Evolutionary conservation across 1,139 yeast species (phyloP).

Genomic region (Ogataea hybrid): DNA sequence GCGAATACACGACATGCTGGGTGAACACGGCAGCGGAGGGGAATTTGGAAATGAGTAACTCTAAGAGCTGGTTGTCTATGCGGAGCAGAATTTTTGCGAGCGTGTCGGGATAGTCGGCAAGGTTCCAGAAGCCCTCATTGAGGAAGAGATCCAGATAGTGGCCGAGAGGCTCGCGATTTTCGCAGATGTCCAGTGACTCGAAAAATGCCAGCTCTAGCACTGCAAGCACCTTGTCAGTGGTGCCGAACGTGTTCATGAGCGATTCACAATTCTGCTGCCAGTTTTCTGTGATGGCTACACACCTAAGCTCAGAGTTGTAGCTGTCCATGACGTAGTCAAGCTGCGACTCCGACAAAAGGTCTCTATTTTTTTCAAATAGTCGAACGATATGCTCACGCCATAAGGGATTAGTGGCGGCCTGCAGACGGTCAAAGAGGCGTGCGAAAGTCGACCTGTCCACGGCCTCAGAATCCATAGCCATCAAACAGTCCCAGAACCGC

Average conservation of each 20-base stretch:
- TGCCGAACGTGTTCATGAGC: constrained; percentile 48
- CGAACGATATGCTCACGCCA: constrained; percentile 8
- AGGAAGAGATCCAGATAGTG: constrained; percentile 1
- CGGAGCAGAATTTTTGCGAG: constrained; percentile 1
- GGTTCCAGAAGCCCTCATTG: constrained; percentile 2
- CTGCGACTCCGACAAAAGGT: constrained; percentile 18
- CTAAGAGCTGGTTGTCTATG: background rate
- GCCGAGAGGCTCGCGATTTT: background rate
- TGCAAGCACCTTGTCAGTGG: constrained; percentile 21
- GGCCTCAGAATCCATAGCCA: background rate
- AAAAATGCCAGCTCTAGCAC: constrained; percentile 4
- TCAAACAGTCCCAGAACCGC: constrained; percentile 20
- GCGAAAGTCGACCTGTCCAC: background rate
- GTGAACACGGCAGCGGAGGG: background rate
- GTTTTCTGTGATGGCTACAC: constrained; percentile 50
- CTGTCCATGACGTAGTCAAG: constrained; percentile 28
- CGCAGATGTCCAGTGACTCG: constrained; percentile 1
- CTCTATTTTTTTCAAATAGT: constrained; percentile 5
- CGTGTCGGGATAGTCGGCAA: background rate
- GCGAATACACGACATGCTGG: constrained; percentile 12
- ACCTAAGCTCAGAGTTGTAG: constrained; percentile 49
- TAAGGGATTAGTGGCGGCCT: constrained; percentile 1
- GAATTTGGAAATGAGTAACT: background rate
- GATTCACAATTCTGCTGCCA: constrained; percentile 52
- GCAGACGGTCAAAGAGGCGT: constrained; percentile 5